Conservation (phyloP, 116 monocot species). For the Papilionanthe hybrid region DNA sequence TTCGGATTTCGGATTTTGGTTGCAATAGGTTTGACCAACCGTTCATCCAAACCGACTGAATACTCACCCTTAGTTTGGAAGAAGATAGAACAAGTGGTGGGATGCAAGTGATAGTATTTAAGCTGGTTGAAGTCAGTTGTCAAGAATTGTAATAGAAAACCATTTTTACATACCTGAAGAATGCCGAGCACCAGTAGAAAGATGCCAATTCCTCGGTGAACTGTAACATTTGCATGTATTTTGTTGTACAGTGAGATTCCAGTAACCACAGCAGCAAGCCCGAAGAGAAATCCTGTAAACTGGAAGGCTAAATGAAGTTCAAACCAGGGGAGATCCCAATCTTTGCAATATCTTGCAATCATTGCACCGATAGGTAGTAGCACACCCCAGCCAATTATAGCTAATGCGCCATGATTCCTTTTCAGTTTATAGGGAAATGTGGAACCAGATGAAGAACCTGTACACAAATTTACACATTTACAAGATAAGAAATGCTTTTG, state of each 20-base stretch:
- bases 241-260: conserved; percentile 66
- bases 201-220: conserved; percentile 67
- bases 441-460: conserved; percentile 40
- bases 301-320: conserved; percentile 64
- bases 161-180: conserved; percentile 47
- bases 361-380: conserved; percentile 70
- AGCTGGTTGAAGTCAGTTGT: background rate
- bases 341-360: conserved; percentile 56
- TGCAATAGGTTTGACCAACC: too few species aligned
- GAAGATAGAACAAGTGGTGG: background rate
- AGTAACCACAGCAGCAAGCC: conserved; percentile 58
- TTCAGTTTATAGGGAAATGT: conserved; percentile 63
- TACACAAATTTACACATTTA: background rate
- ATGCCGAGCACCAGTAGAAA: conserved; percentile 62
- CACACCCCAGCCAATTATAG: conserved; percentile 77
- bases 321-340: conserved; percentile 57
- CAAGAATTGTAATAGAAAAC: background rate
- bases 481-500: background rate
- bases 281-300: conserved; percentile 63
- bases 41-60: too few species aligned
- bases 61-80: background rate
- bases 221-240: conserved; percentile 45
- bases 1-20: too few species aligned
- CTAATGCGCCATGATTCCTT: conserved; percentile 62
- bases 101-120: too few species aligned